Evolutionary conservation across 805 yeast species (phyloP).

Genomic region (Teunomyces barrocoloradensis): DNA sequence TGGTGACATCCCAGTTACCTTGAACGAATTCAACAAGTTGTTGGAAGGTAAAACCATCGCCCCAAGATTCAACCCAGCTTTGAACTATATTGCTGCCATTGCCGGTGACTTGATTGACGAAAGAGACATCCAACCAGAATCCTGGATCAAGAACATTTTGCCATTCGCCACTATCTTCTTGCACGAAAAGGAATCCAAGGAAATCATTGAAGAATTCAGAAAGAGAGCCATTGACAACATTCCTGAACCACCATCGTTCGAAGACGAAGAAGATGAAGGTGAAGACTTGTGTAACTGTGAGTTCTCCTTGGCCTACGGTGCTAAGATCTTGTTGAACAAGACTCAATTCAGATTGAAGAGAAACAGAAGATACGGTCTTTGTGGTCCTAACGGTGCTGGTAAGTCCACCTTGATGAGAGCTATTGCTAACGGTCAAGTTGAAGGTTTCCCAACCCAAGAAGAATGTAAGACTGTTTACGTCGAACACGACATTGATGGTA

Average conservation of each 20-base stretch:
- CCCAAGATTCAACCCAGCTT: slow-evolving; percentile 74
- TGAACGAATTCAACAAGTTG: slow-evolving; percentile 73
- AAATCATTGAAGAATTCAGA: slow-evolving; percentile 90
- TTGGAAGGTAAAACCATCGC: slow-evolving; percentile 65
- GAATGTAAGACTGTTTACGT: slow-evolving; percentile 99
- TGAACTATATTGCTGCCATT: slow-evolving; percentile 86
- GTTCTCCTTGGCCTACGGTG: slow-evolving; percentile 99
- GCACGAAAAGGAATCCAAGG: slow-evolving; percentile 90
- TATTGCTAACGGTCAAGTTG: slow-evolving; percentile 96
- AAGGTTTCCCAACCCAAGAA: slow-evolving; percentile 99
- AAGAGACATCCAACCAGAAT: slow-evolving; percentile 84
- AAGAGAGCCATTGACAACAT: slow-evolving; percentile 96
- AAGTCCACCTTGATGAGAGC: slow-evolving; percentile 82
- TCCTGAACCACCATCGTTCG: slow-evolving; percentile 93
- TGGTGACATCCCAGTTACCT: slow-evolving; percentile 91
- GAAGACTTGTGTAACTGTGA: slow-evolving; percentile 99
- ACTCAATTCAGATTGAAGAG: slow-evolving; percentile 98
- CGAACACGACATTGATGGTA: slow-evolving; percentile 99
- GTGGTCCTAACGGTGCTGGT: slow-evolving; percentile 62
- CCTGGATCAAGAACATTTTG: slow-evolving; percentile 86
- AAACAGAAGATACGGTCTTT: slow-evolving; percentile 98
- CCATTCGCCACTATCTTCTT: slow-evolving; percentile 96
- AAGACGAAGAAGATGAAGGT: slow-evolving; percentile 97
- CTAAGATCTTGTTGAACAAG: slow-evolving; percentile 98
- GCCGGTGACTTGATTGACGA: slow-evolving; percentile 99